Base-by-base conservation (phyloP, 169 alveolate genomes). In the Cystoisospora suis region DNA sequence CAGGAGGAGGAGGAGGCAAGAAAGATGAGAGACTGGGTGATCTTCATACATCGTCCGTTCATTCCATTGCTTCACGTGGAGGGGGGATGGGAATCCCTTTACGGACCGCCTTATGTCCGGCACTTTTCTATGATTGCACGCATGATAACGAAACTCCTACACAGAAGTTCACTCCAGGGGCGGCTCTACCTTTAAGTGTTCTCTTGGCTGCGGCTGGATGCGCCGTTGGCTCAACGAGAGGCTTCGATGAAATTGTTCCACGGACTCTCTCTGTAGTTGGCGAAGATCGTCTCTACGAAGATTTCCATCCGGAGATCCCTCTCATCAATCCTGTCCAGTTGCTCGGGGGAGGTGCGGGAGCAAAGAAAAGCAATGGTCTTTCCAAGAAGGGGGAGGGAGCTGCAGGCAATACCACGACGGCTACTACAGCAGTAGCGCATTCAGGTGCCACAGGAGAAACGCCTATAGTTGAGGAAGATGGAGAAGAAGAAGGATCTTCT, bases 171-270 rank as follows among this genome's bases (percentile, higher is more conserved):
- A 87, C 95, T 46, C 90, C 95, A 34, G 86, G 93, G 86, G 94
- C 96, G 93, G 92, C 97, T 29, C 91, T 97, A 70, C 96, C 98
- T 34, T 95, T 94, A 47, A 93, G 97, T 86, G 98, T 97, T 3
- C 79, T 96, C 20, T 95, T 93, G 44, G 94, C 98, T 0, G 94
- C 97, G 46, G 81, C 97, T 36, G 94, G 94, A 53, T 91, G 97
- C 80, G 96, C 98, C 12, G 92, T 95, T n/a, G 99, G 98, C 0
- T 93, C 98, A 47, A 97, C 98, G 15, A 93, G 98, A 91, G 99
- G 99, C 45, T 96, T 92, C 91, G 99, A 98, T 90, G 96, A 94
- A 34, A 38, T 70, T 9, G 90, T 96, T 15, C 98, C 98, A 29
- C 91, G 94, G 47, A 95, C 96, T 36, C 95, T 97, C 23, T 92